phyloP scores from a whole-genome alignment of 106 monocot species.

The Chionographis japonica region DNA sequence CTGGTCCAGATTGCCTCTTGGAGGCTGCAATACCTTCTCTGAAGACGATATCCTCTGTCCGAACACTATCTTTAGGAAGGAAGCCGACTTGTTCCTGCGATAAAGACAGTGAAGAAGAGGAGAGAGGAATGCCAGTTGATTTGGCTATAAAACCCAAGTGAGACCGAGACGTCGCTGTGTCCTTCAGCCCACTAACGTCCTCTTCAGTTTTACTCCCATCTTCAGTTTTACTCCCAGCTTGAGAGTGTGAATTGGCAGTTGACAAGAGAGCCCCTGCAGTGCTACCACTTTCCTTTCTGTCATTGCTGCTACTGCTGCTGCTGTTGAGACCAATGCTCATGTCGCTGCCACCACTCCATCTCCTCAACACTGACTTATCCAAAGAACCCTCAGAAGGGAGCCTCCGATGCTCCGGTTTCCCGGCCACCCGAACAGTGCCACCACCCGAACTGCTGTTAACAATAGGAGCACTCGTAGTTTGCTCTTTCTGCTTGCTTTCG shows the following conservation, averaged over 20 bases:
- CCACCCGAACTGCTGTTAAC: slow-evolving; percentile 13
- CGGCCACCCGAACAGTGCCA: slow-evolving; percentile 21
- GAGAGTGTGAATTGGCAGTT: slow-evolving; percentile 29
- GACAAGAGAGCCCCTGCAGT: slow-evolving; percentile 49
- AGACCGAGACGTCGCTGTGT: slow-evolving; percentile 42
- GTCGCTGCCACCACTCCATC: slow-evolving; percentile 98
- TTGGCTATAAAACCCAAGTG: slow-evolving; percentile 22
- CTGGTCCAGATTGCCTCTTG: neutral
- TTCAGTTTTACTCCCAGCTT: slow-evolving; percentile 25
- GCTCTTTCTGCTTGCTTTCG: slow-evolving; percentile 84
- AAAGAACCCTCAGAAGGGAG: slow-evolving; percentile 65
- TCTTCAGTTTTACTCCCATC: slow-evolving; percentile 23
- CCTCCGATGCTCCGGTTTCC: slow-evolving; percentile 67
- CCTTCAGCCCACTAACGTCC: slow-evolving; percentile 21
- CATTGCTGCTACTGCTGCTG: slow-evolving; percentile 36
- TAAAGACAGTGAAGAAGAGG: slow-evolving; percentile 5
- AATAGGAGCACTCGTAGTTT: slow-evolving; percentile 21
- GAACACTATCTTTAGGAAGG: slow-evolving; percentile 13
- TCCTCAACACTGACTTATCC: slow-evolving; percentile 76
- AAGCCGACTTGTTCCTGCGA: slow-evolving; percentile 10
- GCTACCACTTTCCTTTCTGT: slow-evolving; percentile 47
- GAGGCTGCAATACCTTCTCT: slow-evolving; percentile 10
- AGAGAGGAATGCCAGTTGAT: slow-evolving; percentile 2
- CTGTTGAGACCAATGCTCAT: slow-evolving; percentile 83
- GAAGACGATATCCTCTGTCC: slow-evolving; percentile 6